Conservation (phyloP, 768 basidiomycete genomes). For the Candolleomyces eurysporus region DNA sequence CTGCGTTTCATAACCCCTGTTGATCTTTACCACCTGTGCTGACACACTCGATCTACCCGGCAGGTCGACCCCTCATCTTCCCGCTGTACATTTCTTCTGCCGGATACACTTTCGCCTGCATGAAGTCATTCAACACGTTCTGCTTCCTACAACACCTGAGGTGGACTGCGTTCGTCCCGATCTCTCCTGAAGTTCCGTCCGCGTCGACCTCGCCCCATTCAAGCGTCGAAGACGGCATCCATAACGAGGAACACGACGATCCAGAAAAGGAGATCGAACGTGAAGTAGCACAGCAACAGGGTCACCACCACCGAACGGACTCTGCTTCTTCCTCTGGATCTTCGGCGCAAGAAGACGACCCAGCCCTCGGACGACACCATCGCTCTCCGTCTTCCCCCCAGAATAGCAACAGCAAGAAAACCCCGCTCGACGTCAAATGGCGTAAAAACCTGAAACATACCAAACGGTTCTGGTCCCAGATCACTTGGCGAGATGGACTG, state of each 20-base stretch:
- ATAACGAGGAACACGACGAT: not conserved
- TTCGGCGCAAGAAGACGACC: conserved; percentile 5
- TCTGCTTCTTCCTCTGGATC: not conserved
- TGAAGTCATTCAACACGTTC: conserved; percentile 81
- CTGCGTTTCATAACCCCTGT: conserved; percentile 8
- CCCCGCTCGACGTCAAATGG: not conserved
- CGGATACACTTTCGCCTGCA: conserved; percentile 69
- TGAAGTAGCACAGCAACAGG: not conserved
- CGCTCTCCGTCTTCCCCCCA: not conserved
- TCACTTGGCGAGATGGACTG: conserved; percentile 38
- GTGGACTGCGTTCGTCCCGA: conserved; percentile 55
- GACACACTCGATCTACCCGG: conserved; percentile 17
- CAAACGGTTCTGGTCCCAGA: conserved; percentile 6
- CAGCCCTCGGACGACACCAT: conserved; percentile 1
- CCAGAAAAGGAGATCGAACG: not conserved
- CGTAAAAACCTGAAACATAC: not conserved
- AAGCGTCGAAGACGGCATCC: not conserved
- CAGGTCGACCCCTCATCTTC: conserved; percentile 81
- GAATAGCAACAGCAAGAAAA: not conserved
- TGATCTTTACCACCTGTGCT: conserved; percentile 3
- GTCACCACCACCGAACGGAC: not conserved
- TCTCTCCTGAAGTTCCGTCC: conserved; percentile 5
- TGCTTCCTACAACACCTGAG: conserved; percentile 83
- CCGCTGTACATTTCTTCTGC: conserved; percentile 83
- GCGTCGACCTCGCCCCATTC: not conserved